A percentile compares a stretch with the other conserved stretches of the same genome.
These are phyloP conservation scores for Russula virescens DNA, from an alignment of 768 basidiomycete species.

Conservation along the genomic window DNA sequence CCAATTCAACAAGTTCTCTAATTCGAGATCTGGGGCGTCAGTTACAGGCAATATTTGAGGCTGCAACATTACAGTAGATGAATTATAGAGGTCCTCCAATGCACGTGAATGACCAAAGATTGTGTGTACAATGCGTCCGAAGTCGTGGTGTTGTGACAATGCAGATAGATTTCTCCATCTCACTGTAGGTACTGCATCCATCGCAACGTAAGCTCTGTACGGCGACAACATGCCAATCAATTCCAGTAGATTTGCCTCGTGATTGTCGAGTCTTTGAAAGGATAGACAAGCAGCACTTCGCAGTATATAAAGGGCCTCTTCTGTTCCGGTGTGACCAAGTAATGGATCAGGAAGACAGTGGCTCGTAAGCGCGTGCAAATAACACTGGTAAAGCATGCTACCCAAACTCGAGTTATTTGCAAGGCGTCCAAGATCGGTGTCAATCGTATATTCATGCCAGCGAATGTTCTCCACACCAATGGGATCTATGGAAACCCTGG, in stretches of 20 bases:
- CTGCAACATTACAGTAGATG: background rate
- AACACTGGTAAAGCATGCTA: slow-evolving; percentile 35
- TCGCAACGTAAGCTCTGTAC: background rate
- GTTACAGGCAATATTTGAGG: too few relatives aligned
- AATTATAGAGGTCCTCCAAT: background rate
- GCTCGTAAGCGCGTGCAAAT: slow-evolving; percentile 45
- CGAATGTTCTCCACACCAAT: background rate
- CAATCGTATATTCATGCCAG: slow-evolving; percentile 31
- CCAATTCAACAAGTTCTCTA: background rate
- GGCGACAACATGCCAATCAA: slow-evolving; percentile 1
- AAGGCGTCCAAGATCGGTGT: slow-evolving; percentile 31
- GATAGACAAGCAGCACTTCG: slow-evolving; percentile 36
- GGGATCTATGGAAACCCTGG: background rate
- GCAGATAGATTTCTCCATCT: background rate
- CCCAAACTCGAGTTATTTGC: slow-evolving; percentile 28
- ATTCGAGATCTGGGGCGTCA: background rate
- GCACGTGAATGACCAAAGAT: slow-evolving; percentile 2
- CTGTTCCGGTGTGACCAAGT: slow-evolving; percentile 39
- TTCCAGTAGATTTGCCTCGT: background rate
- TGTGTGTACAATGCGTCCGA: background rate
- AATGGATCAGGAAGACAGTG: slow-evolving; percentile 41
- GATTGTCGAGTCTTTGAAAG: slow-evolving; percentile 33
- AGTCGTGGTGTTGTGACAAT: slow-evolving; percentile 12
- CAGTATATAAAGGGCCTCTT: slow-evolving; percentile 39
- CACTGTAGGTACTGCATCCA: background rate